Percentiles rank a stretch among this genome's conserved stretches.
Conservation (phyloP, 345 rosid species). For the Dipteronia dyeriana region DNA sequence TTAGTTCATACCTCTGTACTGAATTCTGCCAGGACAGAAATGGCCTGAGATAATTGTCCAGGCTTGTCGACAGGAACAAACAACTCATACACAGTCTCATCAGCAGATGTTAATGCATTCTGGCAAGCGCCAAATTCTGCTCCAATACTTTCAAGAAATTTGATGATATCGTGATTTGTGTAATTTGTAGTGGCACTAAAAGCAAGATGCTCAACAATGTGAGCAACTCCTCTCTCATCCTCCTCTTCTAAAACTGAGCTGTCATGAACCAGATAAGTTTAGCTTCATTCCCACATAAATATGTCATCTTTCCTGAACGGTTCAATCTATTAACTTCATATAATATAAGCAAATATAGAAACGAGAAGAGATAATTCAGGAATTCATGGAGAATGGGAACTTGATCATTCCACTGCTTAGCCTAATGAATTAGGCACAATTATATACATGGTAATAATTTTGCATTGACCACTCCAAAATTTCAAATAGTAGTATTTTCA, state of each 20-base stretch:
- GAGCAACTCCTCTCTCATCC: constrained; percentile 93
- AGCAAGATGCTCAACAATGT: constrained; percentile 93
- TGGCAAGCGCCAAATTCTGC: constrained; percentile 98
- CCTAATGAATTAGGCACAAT: background rate
- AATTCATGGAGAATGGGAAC: background rate
- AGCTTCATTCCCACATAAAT: constrained; percentile 28
- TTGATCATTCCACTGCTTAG: background rate
- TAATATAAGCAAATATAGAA: background rate
- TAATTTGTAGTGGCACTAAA: constrained; percentile 84
- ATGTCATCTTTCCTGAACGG: background rate
- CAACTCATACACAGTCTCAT: constrained; percentile 86
- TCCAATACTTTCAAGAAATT: constrained; percentile 89
- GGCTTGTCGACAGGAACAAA: constrained; percentile 93
- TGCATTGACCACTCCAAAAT: background rate
- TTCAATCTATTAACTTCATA: background rate
- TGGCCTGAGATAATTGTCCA: constrained; percentile 71
- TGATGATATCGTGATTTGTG: constrained; percentile 87
- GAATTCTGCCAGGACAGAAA: constrained; percentile 83
- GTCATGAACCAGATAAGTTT: constrained; percentile 50
- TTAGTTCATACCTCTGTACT: constrained; percentile 67
- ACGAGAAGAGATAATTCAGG: background rate
- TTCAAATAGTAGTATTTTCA: background rate
- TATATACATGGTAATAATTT: no score
- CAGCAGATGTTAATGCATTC: constrained; percentile 88
- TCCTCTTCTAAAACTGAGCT: constrained; percentile 99